Conservation (phyloP, 225 moss, liverwort and hornwort genomes). For the Polytrichum formosum region DNA sequence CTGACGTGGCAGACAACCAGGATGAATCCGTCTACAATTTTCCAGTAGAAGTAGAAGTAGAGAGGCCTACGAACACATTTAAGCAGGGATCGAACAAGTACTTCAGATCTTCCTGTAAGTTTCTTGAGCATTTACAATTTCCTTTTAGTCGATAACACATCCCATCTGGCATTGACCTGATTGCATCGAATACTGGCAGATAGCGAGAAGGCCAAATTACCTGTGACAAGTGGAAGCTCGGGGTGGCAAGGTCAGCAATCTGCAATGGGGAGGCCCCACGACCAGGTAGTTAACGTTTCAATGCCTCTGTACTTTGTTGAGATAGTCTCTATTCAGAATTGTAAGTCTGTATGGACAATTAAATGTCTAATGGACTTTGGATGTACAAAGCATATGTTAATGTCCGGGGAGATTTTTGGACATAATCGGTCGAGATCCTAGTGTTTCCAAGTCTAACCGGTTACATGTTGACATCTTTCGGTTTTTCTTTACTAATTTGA, state of each 20-base stretch:
- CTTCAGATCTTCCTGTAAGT: conserved; percentile 20
- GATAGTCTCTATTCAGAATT: background rate
- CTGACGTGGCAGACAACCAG: background rate
- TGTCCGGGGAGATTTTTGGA: too few relatives aligned
- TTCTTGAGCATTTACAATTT: background rate
- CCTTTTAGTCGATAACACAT: conserved; percentile 3
- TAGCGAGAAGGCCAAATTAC: conserved; percentile 17
- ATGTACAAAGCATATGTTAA: background rate
- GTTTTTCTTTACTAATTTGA: too few relatives aligned
- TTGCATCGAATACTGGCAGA: conserved; percentile 19
- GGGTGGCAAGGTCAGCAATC: conserved; percentile 17
- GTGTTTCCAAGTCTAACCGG: too few relatives aligned
- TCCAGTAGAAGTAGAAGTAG: conserved; percentile 25
- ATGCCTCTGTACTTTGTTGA: background rate
- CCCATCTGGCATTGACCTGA: conserved; percentile 2
- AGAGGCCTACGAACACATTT: conserved; percentile 24
- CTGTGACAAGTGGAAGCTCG: conserved; percentile 18
- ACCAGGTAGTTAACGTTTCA: conserved; percentile 12
- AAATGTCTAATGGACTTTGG: background rate
- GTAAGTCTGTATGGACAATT: background rate
- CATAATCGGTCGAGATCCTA: too few relatives aligned
- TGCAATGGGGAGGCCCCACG: conserved; percentile 14
- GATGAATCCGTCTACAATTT: conserved; percentile 9
- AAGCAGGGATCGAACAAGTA: conserved; percentile 21
- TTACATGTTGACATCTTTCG: too few relatives aligned